These are phyloP conservation scores for Mycena haematopus DNA, from an alignment of 768 basidiomycete genomes.

Conservation along the genomic window DNA sequence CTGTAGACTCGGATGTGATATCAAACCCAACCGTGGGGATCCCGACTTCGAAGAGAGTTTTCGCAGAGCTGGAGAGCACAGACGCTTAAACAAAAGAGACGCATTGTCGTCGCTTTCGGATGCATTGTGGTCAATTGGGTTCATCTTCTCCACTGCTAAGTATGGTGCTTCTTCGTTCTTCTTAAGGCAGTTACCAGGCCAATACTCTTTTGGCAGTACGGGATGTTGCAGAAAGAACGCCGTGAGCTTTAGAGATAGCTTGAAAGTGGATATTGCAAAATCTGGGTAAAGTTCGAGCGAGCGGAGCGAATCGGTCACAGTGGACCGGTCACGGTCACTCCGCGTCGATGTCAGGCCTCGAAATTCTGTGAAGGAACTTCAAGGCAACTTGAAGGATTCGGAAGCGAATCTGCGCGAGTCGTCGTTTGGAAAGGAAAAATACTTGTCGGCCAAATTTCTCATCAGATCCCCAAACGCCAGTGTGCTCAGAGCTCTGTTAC, in stretches of 20 bases:
- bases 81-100: background rate
- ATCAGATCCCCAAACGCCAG: too few relatives aligned
- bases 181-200: background rate
- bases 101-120: constrained; percentile 19
- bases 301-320: too few relatives aligned
- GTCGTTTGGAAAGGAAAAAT: too few relatives aligned
- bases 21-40: constrained; percentile 29
- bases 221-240: background rate
- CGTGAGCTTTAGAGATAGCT: background rate
- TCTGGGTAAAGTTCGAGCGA: background rate
- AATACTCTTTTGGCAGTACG: background rate
- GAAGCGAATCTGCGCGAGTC: too few relatives aligned
- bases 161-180: too few relatives aligned
- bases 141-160: too few relatives aligned
- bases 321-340: too few relatives aligned
- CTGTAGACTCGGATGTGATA: constrained; percentile 16
- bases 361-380: too few relatives aligned
- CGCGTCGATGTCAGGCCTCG: too few relatives aligned
- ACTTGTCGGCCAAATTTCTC: too few relatives aligned
- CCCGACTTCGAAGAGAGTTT: constrained; percentile 27
- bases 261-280: background rate
- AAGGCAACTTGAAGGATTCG: too few relatives aligned
- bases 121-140: constrained; percentile 3
- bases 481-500: too few relatives aligned
- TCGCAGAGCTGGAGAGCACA: background rate